Conservation (phyloP, 2,329 filamentous ascomycete species). For the Mycosphaerelloides madeirae region DNA sequence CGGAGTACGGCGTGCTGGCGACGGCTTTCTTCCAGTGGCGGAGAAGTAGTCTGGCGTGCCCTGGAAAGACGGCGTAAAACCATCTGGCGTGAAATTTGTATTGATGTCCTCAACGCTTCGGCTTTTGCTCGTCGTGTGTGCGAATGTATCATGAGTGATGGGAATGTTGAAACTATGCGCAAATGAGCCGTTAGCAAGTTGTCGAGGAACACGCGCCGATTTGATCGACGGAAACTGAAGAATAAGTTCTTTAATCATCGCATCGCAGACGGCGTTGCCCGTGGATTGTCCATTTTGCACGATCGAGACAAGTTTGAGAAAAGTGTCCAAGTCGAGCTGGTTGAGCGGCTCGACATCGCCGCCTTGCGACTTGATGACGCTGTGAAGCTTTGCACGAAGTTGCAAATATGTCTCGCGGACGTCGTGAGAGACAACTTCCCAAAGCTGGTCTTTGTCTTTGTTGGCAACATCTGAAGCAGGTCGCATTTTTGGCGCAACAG, state of each 20-base stretch:
- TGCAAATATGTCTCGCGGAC: slow-evolving; percentile 14
- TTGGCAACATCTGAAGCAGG: not conserved
- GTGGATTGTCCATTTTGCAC: slow-evolving; percentile 15
- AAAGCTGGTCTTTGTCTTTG: slow-evolving; percentile 4
- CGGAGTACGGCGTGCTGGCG: slow-evolving; percentile 13
- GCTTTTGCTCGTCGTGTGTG: slow-evolving; percentile 36
- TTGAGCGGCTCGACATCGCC: slow-evolving; percentile 15
- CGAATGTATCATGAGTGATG: slow-evolving; percentile 23
- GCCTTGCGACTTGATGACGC: not conserved
- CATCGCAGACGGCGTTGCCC: slow-evolving; percentile 14
- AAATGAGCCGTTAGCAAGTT: slow-evolving; percentile 21
- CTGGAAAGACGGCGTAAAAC: slow-evolving; percentile 27
- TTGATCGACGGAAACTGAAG: slow-evolving; percentile 14
- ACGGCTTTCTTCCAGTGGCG: slow-evolving; percentile 12
- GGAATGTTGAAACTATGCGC: slow-evolving; percentile 30
- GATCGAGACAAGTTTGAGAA: slow-evolving; percentile 22
- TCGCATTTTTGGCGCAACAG: not conserved
- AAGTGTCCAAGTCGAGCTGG: slow-evolving; percentile 23
- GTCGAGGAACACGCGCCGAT: slow-evolving; percentile 6
- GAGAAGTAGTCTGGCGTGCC: slow-evolving; percentile 42
- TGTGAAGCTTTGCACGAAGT: slow-evolving; percentile 9
- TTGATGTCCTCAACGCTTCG: slow-evolving; percentile 48
- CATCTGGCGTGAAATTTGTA: slow-evolving; percentile 44
- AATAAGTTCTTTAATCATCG: slow-evolving; percentile 17
- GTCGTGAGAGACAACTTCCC: slow-evolving; percentile 13